Conservation (phyloP, 2,329 filamentous ascomycete species). For the Neofusicoccum sp. region DNA sequence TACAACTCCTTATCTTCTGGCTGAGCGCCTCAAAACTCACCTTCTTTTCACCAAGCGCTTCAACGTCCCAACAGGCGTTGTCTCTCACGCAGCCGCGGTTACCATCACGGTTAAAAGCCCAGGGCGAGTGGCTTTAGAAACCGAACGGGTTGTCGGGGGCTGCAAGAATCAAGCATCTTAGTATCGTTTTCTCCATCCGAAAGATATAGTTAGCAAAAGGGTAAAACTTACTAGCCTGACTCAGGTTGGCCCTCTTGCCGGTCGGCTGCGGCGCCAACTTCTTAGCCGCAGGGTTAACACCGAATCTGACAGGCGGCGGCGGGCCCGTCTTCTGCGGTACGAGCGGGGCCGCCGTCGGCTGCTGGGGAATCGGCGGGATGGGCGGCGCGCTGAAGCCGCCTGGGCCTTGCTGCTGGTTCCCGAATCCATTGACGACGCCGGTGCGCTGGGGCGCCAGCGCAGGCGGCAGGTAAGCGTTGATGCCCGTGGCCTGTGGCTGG, state of each 20-base stretch:
- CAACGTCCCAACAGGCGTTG: too few relatives aligned
- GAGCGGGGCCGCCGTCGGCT: conserved; percentile 61
- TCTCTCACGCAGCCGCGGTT: too few relatives aligned
- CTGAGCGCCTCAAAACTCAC: too few relatives aligned
- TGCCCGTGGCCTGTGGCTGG: conserved; percentile 55
- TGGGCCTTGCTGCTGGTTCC: conserved; percentile 22
- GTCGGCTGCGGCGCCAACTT: conserved; percentile 84
- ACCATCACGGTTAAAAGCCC: neutral
- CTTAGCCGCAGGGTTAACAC: conserved; percentile 68
- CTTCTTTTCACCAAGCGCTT: too few relatives aligned
- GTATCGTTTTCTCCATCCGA: neutral
- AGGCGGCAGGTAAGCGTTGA: conserved; percentile 47
- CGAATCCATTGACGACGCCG: conserved; percentile 47
- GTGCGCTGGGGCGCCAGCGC: conserved; percentile 51
- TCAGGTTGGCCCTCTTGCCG: conserved; percentile 82
- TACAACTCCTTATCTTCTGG: too few relatives aligned
- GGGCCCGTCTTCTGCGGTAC: conserved; percentile 81
- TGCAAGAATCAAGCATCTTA: conserved; percentile 30
- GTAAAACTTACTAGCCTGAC: conserved; percentile 84
- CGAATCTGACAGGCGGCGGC: conserved; percentile 84
- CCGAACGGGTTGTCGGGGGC: conserved; percentile 70
- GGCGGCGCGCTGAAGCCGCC: conserved; percentile 49
- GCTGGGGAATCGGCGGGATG: conserved; percentile 57
- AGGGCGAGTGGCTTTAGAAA: conserved; percentile 49
- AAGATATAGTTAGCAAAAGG: conserved; percentile 1